A percentile compares a stretch with the other conserved stretches of the same genome.
Evolutionary conservation across 2,329 filamentous ascomycete genomes (phyloP).

Genomic region (Pseudogymnoascus sp.): DNA sequence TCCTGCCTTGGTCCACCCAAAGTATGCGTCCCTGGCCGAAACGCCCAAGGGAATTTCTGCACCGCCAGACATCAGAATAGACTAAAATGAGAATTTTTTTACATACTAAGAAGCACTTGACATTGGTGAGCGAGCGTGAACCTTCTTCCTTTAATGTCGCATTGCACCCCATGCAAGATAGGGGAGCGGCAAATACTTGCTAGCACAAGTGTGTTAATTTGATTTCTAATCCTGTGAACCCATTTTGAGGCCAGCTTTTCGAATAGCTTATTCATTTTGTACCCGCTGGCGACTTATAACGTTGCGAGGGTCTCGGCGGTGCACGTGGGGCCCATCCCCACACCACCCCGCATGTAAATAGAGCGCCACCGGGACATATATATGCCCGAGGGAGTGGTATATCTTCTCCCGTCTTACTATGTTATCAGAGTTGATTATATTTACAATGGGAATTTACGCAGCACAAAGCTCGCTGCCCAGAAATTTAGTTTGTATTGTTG

Average conservation of each 20-base stretch:
- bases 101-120: background rate
- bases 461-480: background rate
- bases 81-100: background rate
- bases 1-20: background rate
- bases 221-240: background rate
- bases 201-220: background rate
- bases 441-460: background rate
- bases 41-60: background rate
- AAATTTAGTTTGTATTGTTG: background rate
- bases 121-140: background rate
- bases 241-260: background rate
- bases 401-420: background rate
- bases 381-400: background rate
- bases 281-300: background rate
- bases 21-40: background rate
- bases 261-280: background rate
- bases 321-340: background rate
- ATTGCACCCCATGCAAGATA: background rate
- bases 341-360: background rate
- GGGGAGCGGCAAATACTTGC: background rate
- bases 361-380: background rate
- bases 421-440: background rate
- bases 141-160: background rate
- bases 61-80: background rate
- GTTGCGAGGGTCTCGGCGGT: background rate